Evolutionary conservation across 805 yeast species (phyloP), one percentile per base, ranked within the genome.

Genomic region (Candida loeiensis): DNA sequence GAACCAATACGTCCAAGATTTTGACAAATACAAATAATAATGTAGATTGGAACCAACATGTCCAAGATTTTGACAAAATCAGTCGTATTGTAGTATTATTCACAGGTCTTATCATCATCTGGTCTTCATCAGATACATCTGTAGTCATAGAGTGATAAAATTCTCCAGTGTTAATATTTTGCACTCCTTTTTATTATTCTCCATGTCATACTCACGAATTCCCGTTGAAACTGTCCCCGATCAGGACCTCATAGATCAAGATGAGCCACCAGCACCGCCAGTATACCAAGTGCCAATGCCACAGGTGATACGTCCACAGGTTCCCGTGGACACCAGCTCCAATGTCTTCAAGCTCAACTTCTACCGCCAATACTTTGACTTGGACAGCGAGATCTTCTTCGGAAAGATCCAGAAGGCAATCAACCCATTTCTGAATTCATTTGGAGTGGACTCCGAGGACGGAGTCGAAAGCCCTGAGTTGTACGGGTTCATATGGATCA

Each of bases 401-500:
- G 49, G 46, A 13, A 77, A 85, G 42, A 69, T 83, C 41, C 54
- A 67, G 17, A 55, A 69, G 41, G 78, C 89, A 0, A 47, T 82
- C 29, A 82, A 84, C 49, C 85, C 90, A 13, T 48, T 72, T 29
- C 53, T 61, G 48, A 45, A 52, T 12, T 42, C 55, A 1, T 52
- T 57, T 15, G 53, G 47, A 11, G 50, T 39, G 2, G 51, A 54
- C 19, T 49, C 52, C 13, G 54, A 51, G 6, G 67, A 59, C 24
- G 67, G 69, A 34, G 70, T 70, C 28, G 68, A 70, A 12, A 44
- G 47, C 7, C 55, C 63, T 1, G 98, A 90, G 53, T 63, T 90
- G 39, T 91, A 88, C 58, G 96, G 96, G 0, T 84, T 95, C 6
- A 67, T 88, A 14, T 90, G 98, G 98, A 80, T 90, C 32, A 85